phyloP scores from a whole-genome alignment of 2,329 filamentous ascomycete species.

The Verticillium longisporum region DNA sequence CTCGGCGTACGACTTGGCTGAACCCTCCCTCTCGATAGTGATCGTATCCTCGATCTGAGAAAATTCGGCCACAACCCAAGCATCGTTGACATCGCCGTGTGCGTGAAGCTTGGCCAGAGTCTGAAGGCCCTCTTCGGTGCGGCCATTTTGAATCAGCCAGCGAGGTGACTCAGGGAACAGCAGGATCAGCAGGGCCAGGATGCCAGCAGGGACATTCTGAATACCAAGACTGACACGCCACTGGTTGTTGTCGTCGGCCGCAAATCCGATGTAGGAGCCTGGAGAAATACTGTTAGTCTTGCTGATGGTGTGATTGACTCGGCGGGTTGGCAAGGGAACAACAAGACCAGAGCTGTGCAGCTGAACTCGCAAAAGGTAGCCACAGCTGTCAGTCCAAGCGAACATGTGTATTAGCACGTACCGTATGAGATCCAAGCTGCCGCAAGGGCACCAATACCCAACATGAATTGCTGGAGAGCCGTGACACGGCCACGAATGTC shows the following conservation, averaged over 20 bases:
- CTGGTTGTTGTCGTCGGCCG: conserved; percentile 18
- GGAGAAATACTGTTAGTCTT: conserved; percentile 19
- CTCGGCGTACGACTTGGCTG: conserved; percentile 63
- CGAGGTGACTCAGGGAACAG: conserved; percentile 65
- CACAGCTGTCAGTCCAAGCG: no score
- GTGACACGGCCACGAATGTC: conserved; percentile 70
- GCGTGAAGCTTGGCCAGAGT: conserved; percentile 65
- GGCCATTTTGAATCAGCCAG: conserved; percentile 69
- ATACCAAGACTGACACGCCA: conserved; percentile 47
- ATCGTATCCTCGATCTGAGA: conserved; percentile 62
- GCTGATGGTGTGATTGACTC: neutral
- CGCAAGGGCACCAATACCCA: conserved; percentile 65
- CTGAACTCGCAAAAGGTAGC: no score
- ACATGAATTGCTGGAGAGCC: conserved; percentile 73
- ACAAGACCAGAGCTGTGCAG: no score
- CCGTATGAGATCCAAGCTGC: conserved; percentile 69
- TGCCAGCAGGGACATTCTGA: conserved; percentile 60
- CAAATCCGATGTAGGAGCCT: conserved; percentile 21
- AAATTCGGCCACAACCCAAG: conserved; percentile 40
- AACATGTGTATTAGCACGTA: conserved; percentile 26
- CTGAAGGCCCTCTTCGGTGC: conserved; percentile 53
- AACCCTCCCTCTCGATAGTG: conserved; percentile 57
- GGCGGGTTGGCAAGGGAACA: no score
- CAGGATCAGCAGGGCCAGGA: conserved; percentile 57
- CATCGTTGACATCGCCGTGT: conserved; percentile 55